Evolutionary conservation across 331 rosid species (phyloP).

Genomic region (Pyracantha coccinea): DNA sequence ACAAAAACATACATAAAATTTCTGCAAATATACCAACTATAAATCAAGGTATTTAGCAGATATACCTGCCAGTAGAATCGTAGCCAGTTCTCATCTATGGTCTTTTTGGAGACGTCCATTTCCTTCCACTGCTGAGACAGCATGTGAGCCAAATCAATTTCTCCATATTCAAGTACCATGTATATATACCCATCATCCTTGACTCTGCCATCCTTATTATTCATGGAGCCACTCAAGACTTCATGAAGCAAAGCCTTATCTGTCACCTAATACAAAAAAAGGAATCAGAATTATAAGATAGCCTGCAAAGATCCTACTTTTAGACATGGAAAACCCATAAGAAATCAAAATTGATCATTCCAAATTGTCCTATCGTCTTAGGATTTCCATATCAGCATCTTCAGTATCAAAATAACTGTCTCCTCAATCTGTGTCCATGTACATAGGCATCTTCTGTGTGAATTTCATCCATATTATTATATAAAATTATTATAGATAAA

Average conservation of each 20-base stretch:
- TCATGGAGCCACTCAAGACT: slow-evolving; percentile 67
- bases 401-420: background rate
- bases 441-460: background rate
- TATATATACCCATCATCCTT: slow-evolving; percentile 90
- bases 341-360: background rate
- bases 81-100: slow-evolving; percentile 83
- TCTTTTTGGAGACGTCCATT: slow-evolving; percentile 45
- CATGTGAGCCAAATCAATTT: slow-evolving; percentile 98
- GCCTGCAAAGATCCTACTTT: background rate
- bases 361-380: no score
- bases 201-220: slow-evolving; percentile 81
- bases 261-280: slow-evolving; percentile 52
- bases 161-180: slow-evolving; percentile 98
- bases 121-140: slow-evolving; percentile 92
- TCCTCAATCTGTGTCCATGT: background rate
- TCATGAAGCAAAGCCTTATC: slow-evolving; percentile 79
- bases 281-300: background rate
- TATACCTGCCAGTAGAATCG: slow-evolving; percentile 95
- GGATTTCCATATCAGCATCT: background rate
- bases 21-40: background rate
- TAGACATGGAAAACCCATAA: background rate
- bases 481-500: background rate
- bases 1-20: background rate
- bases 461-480: background rate
- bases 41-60: slow-evolving; percentile 15